These are phyloP conservation scores for Trypanosoma theileri DNA, from an alignment of 208 protist genomes.

Conservation along the genomic window DNA sequence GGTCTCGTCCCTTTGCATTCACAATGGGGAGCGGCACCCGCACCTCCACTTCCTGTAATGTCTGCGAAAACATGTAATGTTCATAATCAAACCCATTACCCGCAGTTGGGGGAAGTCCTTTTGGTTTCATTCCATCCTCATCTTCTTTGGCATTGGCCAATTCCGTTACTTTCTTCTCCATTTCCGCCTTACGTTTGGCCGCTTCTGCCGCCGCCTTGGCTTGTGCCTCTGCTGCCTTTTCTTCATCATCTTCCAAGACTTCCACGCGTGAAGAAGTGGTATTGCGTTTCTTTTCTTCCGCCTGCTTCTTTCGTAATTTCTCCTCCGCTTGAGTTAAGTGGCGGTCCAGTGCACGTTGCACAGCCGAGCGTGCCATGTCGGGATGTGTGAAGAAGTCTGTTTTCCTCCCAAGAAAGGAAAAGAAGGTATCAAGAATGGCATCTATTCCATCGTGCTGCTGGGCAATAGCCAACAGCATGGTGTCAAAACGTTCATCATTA, in stretches of 20 bases:
- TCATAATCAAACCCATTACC: constrained; percentile 90
- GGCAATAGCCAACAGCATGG: constrained; percentile 90
- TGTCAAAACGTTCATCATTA: constrained; percentile 76
- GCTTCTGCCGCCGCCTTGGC: constrained; percentile 43
- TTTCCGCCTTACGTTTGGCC: constrained; percentile 51
- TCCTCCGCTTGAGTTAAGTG: constrained; percentile 55
- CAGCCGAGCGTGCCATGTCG: constrained; percentile 48
- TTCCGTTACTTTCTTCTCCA: constrained; percentile 50
- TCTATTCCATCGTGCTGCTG: constrained; percentile 91
- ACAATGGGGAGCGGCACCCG: constrained; percentile 75
- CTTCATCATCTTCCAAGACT: constrained; percentile 76
- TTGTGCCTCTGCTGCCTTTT: constrained; percentile 33
- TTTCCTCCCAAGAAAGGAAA: constrained; percentile 91
- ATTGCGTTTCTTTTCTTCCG: constrained; percentile 27
- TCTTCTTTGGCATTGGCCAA: constrained; percentile 44
- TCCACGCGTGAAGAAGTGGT: constrained; percentile 62
- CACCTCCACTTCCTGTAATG: constrained; percentile 87
- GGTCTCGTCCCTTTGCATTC: constrained; percentile 68
- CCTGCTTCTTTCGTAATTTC: constrained; percentile 25
- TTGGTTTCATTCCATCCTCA: constrained; percentile 68
- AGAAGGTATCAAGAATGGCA: constrained; percentile 89
- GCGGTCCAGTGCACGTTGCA: constrained; percentile 56
- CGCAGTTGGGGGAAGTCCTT: constrained; percentile 74
- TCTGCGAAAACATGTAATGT: constrained; percentile 88
- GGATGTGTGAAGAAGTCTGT: constrained; percentile 93